Base-by-base conservation (phyloP, 208 protist species). In the Leishmania tropica region DNA sequence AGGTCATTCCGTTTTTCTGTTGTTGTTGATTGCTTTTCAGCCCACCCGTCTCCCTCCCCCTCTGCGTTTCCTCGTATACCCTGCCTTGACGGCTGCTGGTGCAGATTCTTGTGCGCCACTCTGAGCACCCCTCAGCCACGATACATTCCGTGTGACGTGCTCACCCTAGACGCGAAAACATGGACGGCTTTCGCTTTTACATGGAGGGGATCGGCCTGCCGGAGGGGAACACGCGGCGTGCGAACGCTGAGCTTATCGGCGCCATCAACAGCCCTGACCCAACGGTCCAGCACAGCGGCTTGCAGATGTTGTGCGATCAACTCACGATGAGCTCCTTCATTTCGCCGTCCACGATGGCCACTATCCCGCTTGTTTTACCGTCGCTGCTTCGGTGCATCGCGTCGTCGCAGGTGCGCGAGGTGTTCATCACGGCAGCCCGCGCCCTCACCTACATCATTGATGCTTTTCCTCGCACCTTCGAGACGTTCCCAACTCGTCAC, bases 401-500 rank as follows among this genome's bases (percentile, higher is more conserved):
- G 31, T 84, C 87, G 19, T 94, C 97, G 70, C 83, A 97, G 83
- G 94, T 98, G 81, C 90, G 93, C 13, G 95, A 99, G 64, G 80
- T 99, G 11, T 95, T 96, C 88, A 83, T 99, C 45, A 75, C 98
- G 17, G 94, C 97, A 0, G 92, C 91, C 31, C 90, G 97, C 13
- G 92, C 94, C 2, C 81, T 99, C 0, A 98, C 94, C 2, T 95
- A 99, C 86, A 85, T 99, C 80, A 88, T 97, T 21, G 97, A 99
- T 74, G 88, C 92, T 0, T 82, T 98, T 21, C 92, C 96, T 42
- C 83, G 75, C n/a, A 92, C 93, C 3, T 86, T 94, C 21, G 76
- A 83, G n/a, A 81, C 83, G 1, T 24, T 91, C 21, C 78, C 98
- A n/a, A 89, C 92, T 1, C 77, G 83, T 5, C 45, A 76, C 53